Evolutionary conservation across 352 stramenopile genomes (phyloP), one percentile per base, ranked within the genome.

Genomic region (Ophiocytium majus): DNA sequence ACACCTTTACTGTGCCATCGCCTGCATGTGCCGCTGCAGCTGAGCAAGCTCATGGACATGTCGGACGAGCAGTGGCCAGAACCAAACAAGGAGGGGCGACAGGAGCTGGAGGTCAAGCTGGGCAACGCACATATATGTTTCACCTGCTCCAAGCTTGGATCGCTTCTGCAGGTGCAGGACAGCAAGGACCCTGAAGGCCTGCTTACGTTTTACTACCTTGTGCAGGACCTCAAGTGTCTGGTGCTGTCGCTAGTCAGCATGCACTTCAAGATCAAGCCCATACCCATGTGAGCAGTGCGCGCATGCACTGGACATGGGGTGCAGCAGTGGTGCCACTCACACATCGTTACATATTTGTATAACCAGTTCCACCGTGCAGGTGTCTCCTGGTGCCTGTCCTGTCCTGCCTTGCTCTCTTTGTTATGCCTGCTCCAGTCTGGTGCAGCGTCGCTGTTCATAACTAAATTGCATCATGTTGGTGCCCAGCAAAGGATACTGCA

Each of bases 101-200:
- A 98, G 91, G 96, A 98, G 88, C 91, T 99, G 31, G 97, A 99
- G 89, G 93, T 98, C 79, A 95, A 98, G 75, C 91, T 98, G 35
- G 94, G 94, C 37, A 92, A 97, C 86, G 92, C 98, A 76, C 97
- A 99, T 89, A 98, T 99, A 85, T 97, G 94, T 35, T 99, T 99
- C 91, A 98, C 94, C 93, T 98, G 95, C 85, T 91, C 94, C 76
- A 98, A 98, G 90, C 98, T 99, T 87, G 95, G 94, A 23, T 98
- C 94, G 76, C 90, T 98, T 76, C 88, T 97, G 49, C 94, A 98
- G 83, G 94, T 98, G 23, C 92, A 98, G 88, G 93, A 97, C 84
- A 98, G 94, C 91, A 95, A 97, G 37, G 96, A 99, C 89, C 96
- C 96, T 0, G 94, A 98, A 81, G 95, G 96, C 33, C 91, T 98